phyloP scores from a whole-genome alignment of 2,329 filamentous ascomycete species.

The Chrysoporthe cubensis region DNA sequence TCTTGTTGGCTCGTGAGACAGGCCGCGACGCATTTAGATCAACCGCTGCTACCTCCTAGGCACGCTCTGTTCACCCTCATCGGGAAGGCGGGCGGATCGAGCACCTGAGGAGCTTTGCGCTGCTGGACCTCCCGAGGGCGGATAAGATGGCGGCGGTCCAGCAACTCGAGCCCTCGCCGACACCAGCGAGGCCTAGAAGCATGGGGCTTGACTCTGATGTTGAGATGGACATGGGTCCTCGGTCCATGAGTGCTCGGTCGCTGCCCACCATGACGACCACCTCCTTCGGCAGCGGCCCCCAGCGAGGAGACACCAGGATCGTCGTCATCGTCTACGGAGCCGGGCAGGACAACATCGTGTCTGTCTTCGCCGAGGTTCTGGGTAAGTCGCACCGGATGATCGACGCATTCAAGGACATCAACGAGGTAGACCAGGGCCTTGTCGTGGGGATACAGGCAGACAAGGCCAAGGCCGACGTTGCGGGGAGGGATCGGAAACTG shows the following conservation, averaged over 20 bases:
- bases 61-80: neutral
- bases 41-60: neutral
- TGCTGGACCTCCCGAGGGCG: neutral
- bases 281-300: conserved; percentile 50
- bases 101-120: neutral
- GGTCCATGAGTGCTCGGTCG: conserved; percentile 24
- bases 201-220: conserved; percentile 38
- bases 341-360: conserved; percentile 75
- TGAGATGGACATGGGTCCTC: conserved; percentile 37
- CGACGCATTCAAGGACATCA: conserved; percentile 57
- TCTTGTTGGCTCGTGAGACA: neutral
- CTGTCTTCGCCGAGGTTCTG: conserved; percentile 76
- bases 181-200: conserved; percentile 34
- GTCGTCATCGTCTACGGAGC: conserved; percentile 71
- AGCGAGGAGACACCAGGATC: conserved; percentile 59
- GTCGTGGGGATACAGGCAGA: conserved; percentile 68
- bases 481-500: conserved; percentile 59
- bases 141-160: conserved; percentile 30
- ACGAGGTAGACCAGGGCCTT: conserved; percentile 59
- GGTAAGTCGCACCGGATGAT: conserved; percentile 72
- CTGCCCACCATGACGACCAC: conserved; percentile 40
- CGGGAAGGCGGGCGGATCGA: neutral
- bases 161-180: conserved; percentile 33
- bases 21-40: neutral
- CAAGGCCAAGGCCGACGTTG: conserved; percentile 61